Base-by-base conservation (phyloP, 441 rosid species). In the Corymbia citriodora region DNA sequence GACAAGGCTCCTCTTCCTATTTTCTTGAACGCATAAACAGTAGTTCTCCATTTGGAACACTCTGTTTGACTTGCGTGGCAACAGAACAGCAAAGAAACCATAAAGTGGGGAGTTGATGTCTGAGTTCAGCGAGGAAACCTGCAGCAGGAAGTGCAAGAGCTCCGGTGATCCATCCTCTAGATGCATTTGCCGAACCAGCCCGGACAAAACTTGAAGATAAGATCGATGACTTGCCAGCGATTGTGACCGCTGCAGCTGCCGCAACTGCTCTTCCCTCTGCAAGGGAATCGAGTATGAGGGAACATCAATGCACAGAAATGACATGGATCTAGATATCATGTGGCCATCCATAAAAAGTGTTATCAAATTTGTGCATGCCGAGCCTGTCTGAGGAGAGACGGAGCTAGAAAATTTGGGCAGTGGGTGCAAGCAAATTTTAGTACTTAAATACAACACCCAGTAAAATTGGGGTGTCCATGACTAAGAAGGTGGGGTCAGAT, bases 61-160 rank as follows among this genome's bases (percentile, higher is more conserved):
- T 48, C 7, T 13, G 33, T 85, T 29, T 88, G 59, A 65, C 33
- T 36, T 36, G 36, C 29, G 79, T 45, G 57, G 87, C 55, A 55
- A 40, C 40, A 89, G 82, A 65, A 65, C 45, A 79, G 33, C 27
- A 48, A 45, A 49, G 27, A 48, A 7, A n/a, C 86, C 70, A 85
- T 13, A 83, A 45, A n/a, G 52, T 74, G 68, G 81, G 48, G 21
- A 55, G 87, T 52, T 6, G 49, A n/a, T 54, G 55, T 68, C 29
- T 54, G 33, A 55, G 14, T 70, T 85, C 48, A 87, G 88, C 2
- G 31, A 11, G 79, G 87, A 87, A 91, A 97, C 99, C 99, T 97
- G 98, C 99, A 7, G 95, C 96, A 54, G 99, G 98, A 81, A 97
- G 90, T 61, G 96, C 97, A 72, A 96, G 94, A 87, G 93, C 95